Evolutionary conservation across 225 moss, liverwort and hornwort species (phyloP), one percentile per base, ranked within the genome.

Genomic region (Physcomitrium patens): DNA sequence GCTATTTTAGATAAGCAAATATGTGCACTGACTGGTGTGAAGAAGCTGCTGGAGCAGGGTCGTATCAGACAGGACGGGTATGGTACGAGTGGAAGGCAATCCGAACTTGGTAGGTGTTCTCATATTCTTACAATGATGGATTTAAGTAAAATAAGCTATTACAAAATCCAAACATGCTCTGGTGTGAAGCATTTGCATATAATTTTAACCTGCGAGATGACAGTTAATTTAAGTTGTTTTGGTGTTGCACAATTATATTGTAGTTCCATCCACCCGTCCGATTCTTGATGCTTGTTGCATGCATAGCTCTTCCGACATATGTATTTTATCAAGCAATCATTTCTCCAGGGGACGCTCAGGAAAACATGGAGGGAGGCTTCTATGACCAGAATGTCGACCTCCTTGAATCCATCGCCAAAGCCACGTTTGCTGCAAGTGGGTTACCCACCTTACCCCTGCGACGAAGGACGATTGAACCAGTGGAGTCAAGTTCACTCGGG

Each of bases 1-100:
- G 67, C 75, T 46, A 67, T 82, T 53, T 51, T 88, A 58, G 85
- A 85, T 70, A 88, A 85, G 76, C 88, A 88, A 78, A 88, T 88
- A 42, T 66, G 60, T 42, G 82, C 88, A 11, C 80, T 88, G 74
- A 57, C 77, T 61, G 85, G 82, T 50, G 79, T 88, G 75, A 79
- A 83, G 57, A 80, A 75, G 60, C 47, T 88, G 59, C 63, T 88
- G 43, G 79, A 83, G 57, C 77, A 88, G 47, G 77, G 75, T 48
- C 71, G 78, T 60, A 19, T 65, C 19, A 74, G 67, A 48, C 72
- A 77, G 61, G 59, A 28, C 42, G 75, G 74, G 5, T 20, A 51
- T 70, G 61, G 42, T 64, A 7, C 64, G 11, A 70, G 64, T n/a
- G 58, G 43, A 52, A 63, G 74, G 3, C 63, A 64, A 31, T 65